Evolutionary conservation across 208 protist species (phyloP).

Genomic region (Trichomonas tenax): DNA sequence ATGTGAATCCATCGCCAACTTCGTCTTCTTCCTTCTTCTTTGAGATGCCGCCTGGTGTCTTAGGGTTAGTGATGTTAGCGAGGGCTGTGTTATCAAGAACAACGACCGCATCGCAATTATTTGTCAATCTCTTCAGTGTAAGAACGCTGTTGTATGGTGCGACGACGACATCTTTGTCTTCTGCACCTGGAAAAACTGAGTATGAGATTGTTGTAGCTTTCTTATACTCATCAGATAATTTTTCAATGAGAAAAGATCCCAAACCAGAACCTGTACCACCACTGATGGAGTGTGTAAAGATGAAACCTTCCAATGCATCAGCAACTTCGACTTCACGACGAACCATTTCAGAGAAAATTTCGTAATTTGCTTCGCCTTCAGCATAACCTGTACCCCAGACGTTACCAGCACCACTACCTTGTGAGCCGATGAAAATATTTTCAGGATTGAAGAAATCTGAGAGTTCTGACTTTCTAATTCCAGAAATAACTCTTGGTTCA

Average conservation of each 20-base stretch:
- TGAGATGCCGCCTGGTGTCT: not conserved
- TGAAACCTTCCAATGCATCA: slow-evolving; percentile 92
- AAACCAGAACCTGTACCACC: slow-evolving; percentile 98
- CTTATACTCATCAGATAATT: slow-evolving; percentile 82
- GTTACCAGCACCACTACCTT: slow-evolving; percentile 88
- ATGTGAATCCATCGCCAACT: slow-evolving; percentile 74
- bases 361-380: slow-evolving; percentile 48
- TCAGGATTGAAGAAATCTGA: slow-evolving; percentile 56
- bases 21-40: slow-evolving; percentile 45
- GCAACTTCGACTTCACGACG: slow-evolving; percentile 95
- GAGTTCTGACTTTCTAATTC: slow-evolving; percentile 47
- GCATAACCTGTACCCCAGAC: slow-evolving; percentile 85
- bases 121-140: slow-evolving; percentile 89
- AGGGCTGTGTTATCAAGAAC: slow-evolving; percentile 98
- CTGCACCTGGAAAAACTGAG: slow-evolving; percentile 59
- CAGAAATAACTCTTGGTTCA: slow-evolving; percentile 72
- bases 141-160: slow-evolving; percentile 99
- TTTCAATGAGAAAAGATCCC: slow-evolving; percentile 91
- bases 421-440: slow-evolving; percentile 79
- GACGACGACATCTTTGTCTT: slow-evolving; percentile 83
- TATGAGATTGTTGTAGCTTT: slow-evolving; percentile 79
- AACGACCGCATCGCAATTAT: slow-evolving; percentile 51
- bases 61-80: slow-evolving; percentile 24
- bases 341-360: slow-evolving; percentile 95
- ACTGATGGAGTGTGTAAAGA: slow-evolving; percentile 93